Conservation (phyloP, 2,329 filamentous ascomycete species). For the Colletotrichum tanaceti region DNA sequence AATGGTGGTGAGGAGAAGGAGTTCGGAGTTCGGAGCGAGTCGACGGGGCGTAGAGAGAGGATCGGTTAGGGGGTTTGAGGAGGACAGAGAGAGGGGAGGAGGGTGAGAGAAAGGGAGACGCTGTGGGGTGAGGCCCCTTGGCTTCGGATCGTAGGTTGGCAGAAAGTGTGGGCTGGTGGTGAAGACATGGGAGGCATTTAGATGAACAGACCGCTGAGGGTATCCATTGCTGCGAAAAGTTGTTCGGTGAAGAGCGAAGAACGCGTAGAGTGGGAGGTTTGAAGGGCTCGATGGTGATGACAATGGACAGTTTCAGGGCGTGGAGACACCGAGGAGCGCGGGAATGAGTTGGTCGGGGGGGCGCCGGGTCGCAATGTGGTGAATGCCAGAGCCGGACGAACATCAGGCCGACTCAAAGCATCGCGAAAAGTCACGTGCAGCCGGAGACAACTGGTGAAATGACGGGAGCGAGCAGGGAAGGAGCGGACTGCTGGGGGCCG, state of each 20-base stretch:
- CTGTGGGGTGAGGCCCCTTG: conserved; percentile 27
- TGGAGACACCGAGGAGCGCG: conserved; percentile 40
- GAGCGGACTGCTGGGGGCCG: neutral
- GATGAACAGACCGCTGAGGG: neutral
- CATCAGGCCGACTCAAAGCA: conserved; percentile 38
- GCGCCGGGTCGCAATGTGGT: conserved; percentile 38
- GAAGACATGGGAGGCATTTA: conserved; percentile 37
- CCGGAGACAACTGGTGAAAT: conserved; percentile 20
- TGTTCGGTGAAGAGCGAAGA: conserved; percentile 2
- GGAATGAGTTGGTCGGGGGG: conserved; percentile 39
- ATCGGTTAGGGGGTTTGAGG: conserved; percentile 9
- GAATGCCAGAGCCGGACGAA: conserved; percentile 34
- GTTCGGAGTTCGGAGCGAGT: neutral
- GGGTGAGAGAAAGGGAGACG: neutral
- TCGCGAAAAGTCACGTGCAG: conserved; percentile 34
- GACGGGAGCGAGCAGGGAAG: conserved; percentile 22
- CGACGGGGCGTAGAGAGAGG: conserved; percentile 12
- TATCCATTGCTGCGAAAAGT: conserved; percentile 17
- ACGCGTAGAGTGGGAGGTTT: conserved; percentile 13
- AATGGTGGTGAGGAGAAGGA: neutral
- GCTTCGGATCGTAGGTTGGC: conserved; percentile 23
- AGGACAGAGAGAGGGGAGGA: neutral
- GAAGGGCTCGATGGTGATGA: conserved; percentile 35
- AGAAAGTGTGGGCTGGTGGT: conserved; percentile 1
- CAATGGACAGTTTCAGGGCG: conserved; percentile 39